Evolutionary conservation across 495 filamentous ascomycete genomes (phyloP), one percentile per base, ranked within the genome.

Genomic region (Podospora tetraspora): DNA sequence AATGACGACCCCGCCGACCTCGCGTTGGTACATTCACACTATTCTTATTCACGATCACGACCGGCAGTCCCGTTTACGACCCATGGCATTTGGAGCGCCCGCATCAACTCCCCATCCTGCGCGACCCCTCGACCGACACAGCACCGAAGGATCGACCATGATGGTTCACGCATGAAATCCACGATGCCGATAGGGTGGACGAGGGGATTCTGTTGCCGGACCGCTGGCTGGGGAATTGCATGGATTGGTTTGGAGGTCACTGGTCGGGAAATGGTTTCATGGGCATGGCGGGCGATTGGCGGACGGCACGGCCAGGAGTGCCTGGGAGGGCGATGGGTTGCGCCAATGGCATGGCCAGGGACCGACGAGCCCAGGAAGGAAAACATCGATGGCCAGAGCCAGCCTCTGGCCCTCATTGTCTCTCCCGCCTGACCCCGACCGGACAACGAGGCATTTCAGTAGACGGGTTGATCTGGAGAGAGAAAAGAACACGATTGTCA

Each of bases 1-100:
- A 66, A 66, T 66, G 65, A 66, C 43, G 65, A 61, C 65, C 57
- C 57, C 57, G 57, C 57, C 65, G 23, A 52, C 65, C 30, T 66
- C 57, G 65, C 65, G 30, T 66, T 57, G 63, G 63, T 65, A 65
- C 63, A 22, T 61, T 30, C 8, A 27, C 11, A 43, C 21, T 66
- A 34, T 32, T 58, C 61, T 43, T 52, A n/a, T 16, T 61, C 58
- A 34, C 65, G 65, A 66, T 66, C 30, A 66, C 30, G 63, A 59
- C 56, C 57, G 25, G 27, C 25, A 37, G 58, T 21, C 24, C 52
- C 13, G 16, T 32, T 65, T 27, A 64, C 62, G 62, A 65, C 58
- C 63, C 57, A 29, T 65, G 12, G 63, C 63, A 58, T 22, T 23
- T 32, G 27, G 63, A 57, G 27, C 16, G 25, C 43, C 19, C 37